phyloP scores from a whole-genome alignment of 306 rosid species.

The Rosa chinensis region DNA sequence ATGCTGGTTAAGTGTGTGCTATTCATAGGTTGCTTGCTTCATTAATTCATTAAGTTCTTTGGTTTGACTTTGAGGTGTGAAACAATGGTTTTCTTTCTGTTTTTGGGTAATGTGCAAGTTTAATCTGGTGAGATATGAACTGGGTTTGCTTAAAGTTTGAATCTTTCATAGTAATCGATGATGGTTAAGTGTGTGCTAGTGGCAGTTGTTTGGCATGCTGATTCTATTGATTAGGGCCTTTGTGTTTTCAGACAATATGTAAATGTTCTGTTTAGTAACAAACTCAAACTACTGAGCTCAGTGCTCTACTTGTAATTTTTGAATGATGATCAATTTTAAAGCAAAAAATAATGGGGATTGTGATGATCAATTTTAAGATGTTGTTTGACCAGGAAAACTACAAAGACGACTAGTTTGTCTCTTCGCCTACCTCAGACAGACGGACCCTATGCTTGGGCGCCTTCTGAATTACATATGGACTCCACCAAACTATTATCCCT shows the following conservation, averaged over 20 bases:
- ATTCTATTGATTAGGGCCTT: not conserved
- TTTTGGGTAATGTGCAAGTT: not conserved
- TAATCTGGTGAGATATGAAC: not conserved
- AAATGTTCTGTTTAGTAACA: too few species aligned
- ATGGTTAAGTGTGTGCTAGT: not conserved
- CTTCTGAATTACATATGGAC: slow-evolving; percentile 15
- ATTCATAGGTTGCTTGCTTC: not conserved
- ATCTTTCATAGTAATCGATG: not conserved
- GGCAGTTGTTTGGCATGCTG: not conserved
- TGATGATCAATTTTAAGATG: too few species aligned
- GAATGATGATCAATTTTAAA: too few species aligned
- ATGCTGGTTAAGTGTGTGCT: not conserved
- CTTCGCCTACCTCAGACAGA: too few species aligned
- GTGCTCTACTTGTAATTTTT: too few species aligned
- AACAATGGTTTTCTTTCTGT: not conserved
- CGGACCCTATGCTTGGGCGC: too few species aligned
- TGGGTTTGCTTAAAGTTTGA: not conserved
- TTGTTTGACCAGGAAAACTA: too few species aligned
- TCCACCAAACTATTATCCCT: slow-evolving; percentile 42
- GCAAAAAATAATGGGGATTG: too few species aligned
- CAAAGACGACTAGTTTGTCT: too few species aligned
- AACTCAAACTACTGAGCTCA: too few species aligned
- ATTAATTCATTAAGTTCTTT: not conserved
- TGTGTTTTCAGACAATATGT: not conserved
- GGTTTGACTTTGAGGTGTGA: not conserved